These are phyloP conservation scores for Marasmius tenuissimus DNA, from an alignment of 1,284 basidiomycete species.

Conservation along the genomic window DNA sequence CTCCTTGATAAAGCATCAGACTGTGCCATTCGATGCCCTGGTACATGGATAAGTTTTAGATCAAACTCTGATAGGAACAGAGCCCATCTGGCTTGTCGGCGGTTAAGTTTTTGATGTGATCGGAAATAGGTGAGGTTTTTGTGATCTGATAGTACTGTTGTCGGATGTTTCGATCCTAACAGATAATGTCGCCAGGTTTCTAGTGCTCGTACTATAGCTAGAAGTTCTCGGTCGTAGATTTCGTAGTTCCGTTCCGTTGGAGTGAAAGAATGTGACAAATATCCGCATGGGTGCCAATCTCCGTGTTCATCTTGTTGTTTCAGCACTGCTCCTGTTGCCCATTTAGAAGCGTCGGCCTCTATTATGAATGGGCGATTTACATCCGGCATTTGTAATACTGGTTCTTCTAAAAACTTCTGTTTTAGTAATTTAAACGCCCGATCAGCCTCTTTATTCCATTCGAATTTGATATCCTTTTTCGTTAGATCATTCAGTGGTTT, in stretches of 20 bases:
- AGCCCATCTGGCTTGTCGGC: no score
- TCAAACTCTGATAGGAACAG: no score
- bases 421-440: neutral
- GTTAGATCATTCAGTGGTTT: neutral
- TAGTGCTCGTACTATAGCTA: slow-evolving; percentile 1
- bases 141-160: no score
- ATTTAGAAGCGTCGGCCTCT: neutral
- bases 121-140: no score
- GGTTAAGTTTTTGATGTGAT: neutral
- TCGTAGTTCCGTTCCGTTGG: neutral
- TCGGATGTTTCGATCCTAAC: neutral
- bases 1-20: no score
- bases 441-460: neutral
- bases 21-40: no score
- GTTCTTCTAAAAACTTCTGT: neutral
- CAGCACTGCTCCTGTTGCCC: neutral
- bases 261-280: neutral
- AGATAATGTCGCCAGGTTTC: slow-evolving; percentile 14
- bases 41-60: no score
- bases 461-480: neutral
- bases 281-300: neutral
- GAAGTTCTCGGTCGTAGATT: neutral
- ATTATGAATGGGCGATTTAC: neutral
- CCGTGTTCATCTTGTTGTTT: neutral
- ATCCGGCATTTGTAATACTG: neutral